Evolutionary conservation across 345 rosid genomes (phyloP).

Genomic region (Iberis pinnata): DNA sequence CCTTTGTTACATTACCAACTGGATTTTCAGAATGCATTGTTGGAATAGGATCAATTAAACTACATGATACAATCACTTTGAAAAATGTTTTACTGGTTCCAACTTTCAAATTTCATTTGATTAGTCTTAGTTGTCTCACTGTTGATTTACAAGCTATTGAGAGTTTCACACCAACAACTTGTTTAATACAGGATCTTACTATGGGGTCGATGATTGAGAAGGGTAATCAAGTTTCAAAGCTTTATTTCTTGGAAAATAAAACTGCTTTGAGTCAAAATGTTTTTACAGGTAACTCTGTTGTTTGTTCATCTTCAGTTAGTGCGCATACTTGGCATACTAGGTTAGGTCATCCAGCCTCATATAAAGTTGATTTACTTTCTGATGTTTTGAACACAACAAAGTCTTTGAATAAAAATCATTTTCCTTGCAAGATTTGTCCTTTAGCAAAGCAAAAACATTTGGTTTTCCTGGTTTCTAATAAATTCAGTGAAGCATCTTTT

Average conservation of each 20-base stretch:
- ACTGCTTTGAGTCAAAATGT: no score
- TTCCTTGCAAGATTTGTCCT: neutral
- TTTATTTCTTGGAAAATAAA: neutral
- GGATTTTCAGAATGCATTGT: neutral
- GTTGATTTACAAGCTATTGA: neutral
- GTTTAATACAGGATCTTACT: neutral
- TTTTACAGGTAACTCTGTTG: neutral
- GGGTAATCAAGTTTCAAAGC: neutral
- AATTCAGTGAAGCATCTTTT: neutral
- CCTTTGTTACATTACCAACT: neutral
- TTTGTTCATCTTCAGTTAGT: neutral
- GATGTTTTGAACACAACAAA: neutral
- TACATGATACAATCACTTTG: neutral
- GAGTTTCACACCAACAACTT: neutral
- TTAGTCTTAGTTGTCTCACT: neutral
- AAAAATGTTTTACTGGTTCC: neutral
- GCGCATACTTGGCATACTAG: neutral
- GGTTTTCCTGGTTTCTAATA: neutral
- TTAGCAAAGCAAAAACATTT: neutral
- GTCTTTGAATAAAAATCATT: no score
- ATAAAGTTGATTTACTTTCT: neutral
- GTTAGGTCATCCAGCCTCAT: neutral
- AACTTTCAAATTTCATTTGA: neutral
- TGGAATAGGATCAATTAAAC: neutral
- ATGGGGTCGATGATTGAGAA: neutral